These are phyloP conservation scores for Aquilaria sinensis DNA, from an alignment of 345 rosid genomes.

Conservation along the genomic window DNA sequence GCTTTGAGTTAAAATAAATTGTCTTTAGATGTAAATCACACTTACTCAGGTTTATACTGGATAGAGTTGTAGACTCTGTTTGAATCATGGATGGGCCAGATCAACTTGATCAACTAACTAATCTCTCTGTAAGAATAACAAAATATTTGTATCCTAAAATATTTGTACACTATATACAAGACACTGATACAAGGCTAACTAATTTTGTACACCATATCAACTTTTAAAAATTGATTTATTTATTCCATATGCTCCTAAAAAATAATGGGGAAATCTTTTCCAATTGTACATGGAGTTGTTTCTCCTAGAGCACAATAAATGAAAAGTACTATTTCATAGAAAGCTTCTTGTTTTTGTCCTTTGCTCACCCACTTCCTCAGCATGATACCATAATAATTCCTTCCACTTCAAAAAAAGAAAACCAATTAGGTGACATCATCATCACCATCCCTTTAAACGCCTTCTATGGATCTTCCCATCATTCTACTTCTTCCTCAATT, in stretches of 20 bases:
- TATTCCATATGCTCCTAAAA: not conserved
- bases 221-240: not conserved
- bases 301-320: not conserved
- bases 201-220: not conserved
- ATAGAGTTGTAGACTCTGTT: too few species aligned
- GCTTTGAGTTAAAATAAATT: too few species aligned
- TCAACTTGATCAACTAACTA: too few species aligned
- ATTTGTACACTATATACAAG: too few species aligned
- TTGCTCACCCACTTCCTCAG: slow-evolving; percentile 25
- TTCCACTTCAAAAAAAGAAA: slow-evolving; percentile 23
- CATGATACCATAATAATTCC: slow-evolving; percentile 37
- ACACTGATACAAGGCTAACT: not conserved
- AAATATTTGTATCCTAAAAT: too few species aligned
- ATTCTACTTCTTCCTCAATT: slow-evolving; percentile 17
- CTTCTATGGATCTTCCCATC: slow-evolving; percentile 11
- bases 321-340: not conserved
- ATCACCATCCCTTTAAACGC: slow-evolving; percentile 3
- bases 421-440: slow-evolving; percentile 25
- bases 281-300: too few species aligned
- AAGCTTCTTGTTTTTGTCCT: slow-evolving; percentile 27
- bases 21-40: too few species aligned
- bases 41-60: too few species aligned
- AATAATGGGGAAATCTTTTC: not conserved
- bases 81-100: too few species aligned
- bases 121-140: too few species aligned